Conservation (phyloP, 2,329 filamentous ascomycete species). For the Talaromyces sp. region DNA sequence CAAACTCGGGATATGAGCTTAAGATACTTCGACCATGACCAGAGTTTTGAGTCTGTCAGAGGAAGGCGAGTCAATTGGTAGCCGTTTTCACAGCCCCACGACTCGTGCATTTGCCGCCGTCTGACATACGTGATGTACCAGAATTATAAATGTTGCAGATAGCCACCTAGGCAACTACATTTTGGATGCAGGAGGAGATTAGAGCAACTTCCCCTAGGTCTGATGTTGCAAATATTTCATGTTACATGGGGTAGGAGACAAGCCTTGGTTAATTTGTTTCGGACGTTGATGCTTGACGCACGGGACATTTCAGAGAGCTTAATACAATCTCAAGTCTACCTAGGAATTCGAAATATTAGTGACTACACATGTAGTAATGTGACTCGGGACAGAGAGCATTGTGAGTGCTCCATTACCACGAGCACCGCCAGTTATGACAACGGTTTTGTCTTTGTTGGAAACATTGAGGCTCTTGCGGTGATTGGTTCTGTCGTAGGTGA, state of each 20-base stretch:
- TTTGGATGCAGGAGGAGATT: background rate
- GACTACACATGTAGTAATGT: too few species aligned
- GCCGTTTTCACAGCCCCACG: background rate
- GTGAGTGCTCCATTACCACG: too few species aligned
- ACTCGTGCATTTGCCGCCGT: background rate
- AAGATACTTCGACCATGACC: too few species aligned
- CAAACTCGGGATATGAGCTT: background rate
- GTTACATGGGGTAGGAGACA: background rate
- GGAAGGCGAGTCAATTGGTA: background rate
- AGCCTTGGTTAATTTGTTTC: background rate
- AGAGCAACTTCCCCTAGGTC: background rate
- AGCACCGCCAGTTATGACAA: too few species aligned
- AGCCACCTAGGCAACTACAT: background rate
- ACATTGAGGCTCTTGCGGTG: too few species aligned
- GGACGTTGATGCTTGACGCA: background rate
- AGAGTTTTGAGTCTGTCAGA: background rate
- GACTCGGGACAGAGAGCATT: too few species aligned
- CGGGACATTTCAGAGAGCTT: background rate
- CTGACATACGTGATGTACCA: too few species aligned
- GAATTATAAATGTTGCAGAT: background rate
- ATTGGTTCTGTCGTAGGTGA: too few species aligned
- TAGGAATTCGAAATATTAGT: background rate
- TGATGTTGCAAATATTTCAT: background rate
- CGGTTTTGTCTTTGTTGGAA: too few species aligned
- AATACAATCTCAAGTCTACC: background rate